A percentile compares a stretch with the other conserved stretches of the same genome.
Evolutionary conservation across 352 stramenopile species (phyloP).

Genomic region (Globisporangium uncinulatum): DNA sequence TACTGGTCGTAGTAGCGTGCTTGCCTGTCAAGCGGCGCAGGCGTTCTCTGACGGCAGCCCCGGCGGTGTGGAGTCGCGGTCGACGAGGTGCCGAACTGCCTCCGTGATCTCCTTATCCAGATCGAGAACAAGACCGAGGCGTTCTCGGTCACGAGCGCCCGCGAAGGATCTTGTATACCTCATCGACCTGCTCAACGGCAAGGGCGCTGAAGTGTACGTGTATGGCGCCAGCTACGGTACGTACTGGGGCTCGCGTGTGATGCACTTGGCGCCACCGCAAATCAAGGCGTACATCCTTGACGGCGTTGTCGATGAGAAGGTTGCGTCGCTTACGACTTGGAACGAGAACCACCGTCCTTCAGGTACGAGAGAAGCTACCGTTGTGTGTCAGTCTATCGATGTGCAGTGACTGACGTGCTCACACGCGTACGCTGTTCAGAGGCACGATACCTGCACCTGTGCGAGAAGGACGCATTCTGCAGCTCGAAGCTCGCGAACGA

Average conservation of each 20-base stretch:
- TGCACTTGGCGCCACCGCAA: slow-evolving; percentile 14
- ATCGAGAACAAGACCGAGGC: slow-evolving; percentile 53
- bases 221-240: slow-evolving; percentile 23
- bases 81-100: slow-evolving; percentile 1
- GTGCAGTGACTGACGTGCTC: too few species aligned
- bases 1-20: slow-evolving; percentile 4
- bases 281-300: slow-evolving; percentile 24
- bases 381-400: too few species aligned
- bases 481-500: slow-evolving; percentile 7
- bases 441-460: not conserved
- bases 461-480: slow-evolving; percentile 9
- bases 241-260: slow-evolving; percentile 16
- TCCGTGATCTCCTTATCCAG: slow-evolving; percentile 25
- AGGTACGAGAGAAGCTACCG: too few species aligned
- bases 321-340: slow-evolving; percentile 1
- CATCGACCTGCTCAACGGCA: not conserved
- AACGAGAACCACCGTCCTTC: not conserved
- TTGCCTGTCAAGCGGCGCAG: slow-evolving; percentile 1
- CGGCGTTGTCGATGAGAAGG: slow-evolving; percentile 12
- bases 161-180: slow-evolving; percentile 5
- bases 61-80: not conserved
- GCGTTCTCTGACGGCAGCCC: not conserved
- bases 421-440: not conserved
- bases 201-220: slow-evolving; percentile 7
- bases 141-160: slow-evolving; percentile 40